Evolutionary conservation across 2,329 filamentous ascomycete genomes (phyloP).

Genomic region (Pseudogymnoascus sp.): DNA sequence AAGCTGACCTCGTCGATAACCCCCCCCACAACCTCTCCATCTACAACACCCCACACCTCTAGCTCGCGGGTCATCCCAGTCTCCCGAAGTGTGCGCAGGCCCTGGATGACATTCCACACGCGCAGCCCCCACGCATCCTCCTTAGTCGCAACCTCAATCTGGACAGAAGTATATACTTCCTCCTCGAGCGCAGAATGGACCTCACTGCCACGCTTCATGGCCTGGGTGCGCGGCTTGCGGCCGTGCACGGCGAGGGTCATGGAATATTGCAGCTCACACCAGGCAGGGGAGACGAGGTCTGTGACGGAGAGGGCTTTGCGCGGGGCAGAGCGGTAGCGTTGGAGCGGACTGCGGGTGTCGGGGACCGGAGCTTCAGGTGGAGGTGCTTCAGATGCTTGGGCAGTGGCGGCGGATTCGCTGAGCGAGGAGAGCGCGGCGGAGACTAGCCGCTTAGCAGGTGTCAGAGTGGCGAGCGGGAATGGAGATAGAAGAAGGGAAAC

Average conservation of each 20-base stretch:
- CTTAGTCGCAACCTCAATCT: conserved; percentile 60
- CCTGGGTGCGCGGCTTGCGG: conserved; percentile 62
- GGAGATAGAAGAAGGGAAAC: conserved; percentile 21
- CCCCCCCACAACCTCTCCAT: conserved; percentile 78
- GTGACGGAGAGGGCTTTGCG: conserved; percentile 77
- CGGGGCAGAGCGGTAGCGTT: conserved; percentile 69
- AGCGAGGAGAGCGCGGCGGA: not conserved
- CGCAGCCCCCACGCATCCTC: conserved; percentile 77
- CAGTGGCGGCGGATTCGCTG: not conserved
- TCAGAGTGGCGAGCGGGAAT: conserved; percentile 40
- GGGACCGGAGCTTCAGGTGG: conserved; percentile 3
- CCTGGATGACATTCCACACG: conserved; percentile 88
- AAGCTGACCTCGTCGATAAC: conserved; percentile 82
- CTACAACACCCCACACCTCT: conserved; percentile 76
- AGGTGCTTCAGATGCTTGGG: conserved; percentile 5
- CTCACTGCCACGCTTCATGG: conserved; percentile 74
- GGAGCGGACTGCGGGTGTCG: conserved; percentile 55
- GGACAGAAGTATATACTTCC: conserved; percentile 70
- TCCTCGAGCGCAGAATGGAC: conserved; percentile 81
- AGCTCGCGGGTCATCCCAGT: conserved; percentile 67
- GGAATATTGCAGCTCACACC: conserved; percentile 94
- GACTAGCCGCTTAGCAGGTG: conserved; percentile 56
- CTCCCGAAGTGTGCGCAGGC: conserved; percentile 63
- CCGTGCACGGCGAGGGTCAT: conserved; percentile 76
- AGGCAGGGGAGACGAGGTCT: conserved; percentile 79